Base-by-base conservation (phyloP, 306 rosid species). In the Sechiopsis laciniata region DNA sequence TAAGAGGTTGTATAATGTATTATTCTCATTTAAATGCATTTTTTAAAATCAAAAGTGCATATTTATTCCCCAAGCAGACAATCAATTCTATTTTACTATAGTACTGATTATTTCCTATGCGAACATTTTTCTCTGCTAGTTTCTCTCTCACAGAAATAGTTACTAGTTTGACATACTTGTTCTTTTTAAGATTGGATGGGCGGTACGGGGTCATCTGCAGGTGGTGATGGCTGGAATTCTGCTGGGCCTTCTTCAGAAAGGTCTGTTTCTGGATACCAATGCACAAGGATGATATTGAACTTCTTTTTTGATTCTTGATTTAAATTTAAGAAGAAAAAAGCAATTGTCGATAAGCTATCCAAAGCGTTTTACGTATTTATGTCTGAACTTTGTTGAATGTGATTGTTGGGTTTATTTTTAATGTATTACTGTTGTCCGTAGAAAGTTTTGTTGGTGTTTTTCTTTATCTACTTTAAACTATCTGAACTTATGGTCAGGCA, bases 121-220 rank as follows among this genome's bases (percentile, higher is more conserved):
- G 3, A 57, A 54, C 63, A 58, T 48, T 26, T 54, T 42, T 78
- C 21, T 35, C 8, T 64, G 12, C 68, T 4, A 61, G 20, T 77
- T 75, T 78, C 64, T 73, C 19, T 7, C 10, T 40, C 3, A 75
- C 58, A 12, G 57, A 77, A 51, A 21, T 78, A 51, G 63, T 29
- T 81, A 19, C 63, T 40, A 59, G 37, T 53, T 74, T 87, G 66
- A 70, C 37, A 19, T 29, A 56, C 65, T 85, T 77, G 21, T 52
- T 78, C 45, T 73, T 73, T 52, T 63, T 72, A 79, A 94, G 97
- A 88, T 88, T 90, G 97, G 97, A 72, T 78, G 77, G 77, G 73
- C 78, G 94, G 87, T 74, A 83, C 76, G 2, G 97, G 91, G 77
- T 73, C 91, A 2, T 92, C 96, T 19, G 75, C 85, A 1, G 90